A percentile compares a stretch with the other conserved stretches of the same genome.
Evolutionary conservation across 2,329 filamentous ascomycete genomes (phyloP).

Genomic region (Diaporthe citrichinensis): DNA sequence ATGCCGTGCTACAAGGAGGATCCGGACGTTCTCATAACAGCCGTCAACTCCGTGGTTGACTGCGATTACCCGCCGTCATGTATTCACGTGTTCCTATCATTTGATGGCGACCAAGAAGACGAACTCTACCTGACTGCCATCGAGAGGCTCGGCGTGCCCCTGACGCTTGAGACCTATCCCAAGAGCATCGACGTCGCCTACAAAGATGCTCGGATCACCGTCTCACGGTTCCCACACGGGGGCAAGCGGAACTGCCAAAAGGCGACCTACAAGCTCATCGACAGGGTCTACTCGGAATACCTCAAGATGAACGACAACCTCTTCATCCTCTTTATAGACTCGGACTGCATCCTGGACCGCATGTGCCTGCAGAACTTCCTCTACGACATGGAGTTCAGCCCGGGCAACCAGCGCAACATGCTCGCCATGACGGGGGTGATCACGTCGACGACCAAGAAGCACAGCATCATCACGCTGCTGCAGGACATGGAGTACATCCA

Average conservation of each 20-base stretch:
- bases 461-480: slow-evolving; percentile 89
- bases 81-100: slow-evolving; percentile 95
- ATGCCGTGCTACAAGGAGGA: slow-evolving; percentile 98
- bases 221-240: slow-evolving; percentile 93
- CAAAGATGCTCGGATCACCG: slow-evolving; percentile 84
- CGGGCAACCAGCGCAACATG: slow-evolving; percentile 92
- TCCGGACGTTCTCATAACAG: slow-evolving; percentile 85
- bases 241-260: slow-evolving; percentile 97
- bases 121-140: slow-evolving; percentile 91
- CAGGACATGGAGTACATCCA: slow-evolving; percentile 99
- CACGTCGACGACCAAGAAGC: slow-evolving; percentile 90
- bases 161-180: slow-evolving; percentile 83
- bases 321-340: slow-evolving; percentile 97
- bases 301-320: slow-evolving; percentile 90
- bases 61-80: slow-evolving; percentile 94
- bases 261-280: slow-evolving; percentile 91
- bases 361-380: slow-evolving; percentile 97
- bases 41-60: slow-evolving; percentile 91
- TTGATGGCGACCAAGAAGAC: slow-evolving; percentile 91
- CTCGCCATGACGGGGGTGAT: slow-evolving; percentile 98
- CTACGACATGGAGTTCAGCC: slow-evolving; percentile 98
- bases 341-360: slow-evolving; percentile 92
- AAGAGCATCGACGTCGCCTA: slow-evolving; percentile 93
- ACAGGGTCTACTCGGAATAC: slow-evolving; percentile 91
- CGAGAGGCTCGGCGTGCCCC: slow-evolving; percentile 84